Percentiles rank a stretch among this genome's conserved stretches.
Evolutionary conservation across 148 eudicot genomes (phyloP).

Genomic region (Rhododendron henanense): DNA sequence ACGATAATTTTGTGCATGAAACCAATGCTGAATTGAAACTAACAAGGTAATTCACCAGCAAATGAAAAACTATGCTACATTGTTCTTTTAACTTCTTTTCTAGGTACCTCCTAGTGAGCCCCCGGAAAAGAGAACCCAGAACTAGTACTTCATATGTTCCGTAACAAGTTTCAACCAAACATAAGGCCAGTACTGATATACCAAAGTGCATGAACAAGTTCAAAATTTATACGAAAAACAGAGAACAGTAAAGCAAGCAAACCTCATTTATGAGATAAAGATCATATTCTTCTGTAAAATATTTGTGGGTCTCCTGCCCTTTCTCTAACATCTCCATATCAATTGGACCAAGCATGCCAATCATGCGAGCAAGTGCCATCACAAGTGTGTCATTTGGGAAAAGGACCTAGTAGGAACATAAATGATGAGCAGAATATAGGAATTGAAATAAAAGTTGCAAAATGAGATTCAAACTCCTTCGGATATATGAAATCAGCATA

Average conservation of each 20-base stretch:
- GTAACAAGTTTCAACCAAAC: not conserved
- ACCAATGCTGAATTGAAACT: not conserved
- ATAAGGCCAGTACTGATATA: not conserved
- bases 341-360: constrained; percentile 82
- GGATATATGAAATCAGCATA: not conserved
- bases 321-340: constrained; percentile 69
- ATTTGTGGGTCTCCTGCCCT: constrained; percentile 86
- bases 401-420: constrained; percentile 52
- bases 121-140: not conserved
- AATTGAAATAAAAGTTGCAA: not conserved
- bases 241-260: constrained; percentile 17
- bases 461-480: not conserved
- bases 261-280: constrained; percentile 77
- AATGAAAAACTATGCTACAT: not conserved
- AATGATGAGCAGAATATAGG: constrained; percentile 11
- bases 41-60: not conserved
- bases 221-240: not conserved
- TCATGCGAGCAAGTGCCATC: constrained; percentile 71
- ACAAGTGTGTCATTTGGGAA: constrained; percentile 78
- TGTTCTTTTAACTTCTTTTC: not conserved
- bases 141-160: not conserved
- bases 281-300: constrained; percentile 77
- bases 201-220: not conserved
- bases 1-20: not conserved
- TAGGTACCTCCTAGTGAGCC: not conserved